These are phyloP conservation scores for Trypanosoma vivax DNA, from an alignment of 208 protist genomes.

Conservation along the genomic window DNA sequence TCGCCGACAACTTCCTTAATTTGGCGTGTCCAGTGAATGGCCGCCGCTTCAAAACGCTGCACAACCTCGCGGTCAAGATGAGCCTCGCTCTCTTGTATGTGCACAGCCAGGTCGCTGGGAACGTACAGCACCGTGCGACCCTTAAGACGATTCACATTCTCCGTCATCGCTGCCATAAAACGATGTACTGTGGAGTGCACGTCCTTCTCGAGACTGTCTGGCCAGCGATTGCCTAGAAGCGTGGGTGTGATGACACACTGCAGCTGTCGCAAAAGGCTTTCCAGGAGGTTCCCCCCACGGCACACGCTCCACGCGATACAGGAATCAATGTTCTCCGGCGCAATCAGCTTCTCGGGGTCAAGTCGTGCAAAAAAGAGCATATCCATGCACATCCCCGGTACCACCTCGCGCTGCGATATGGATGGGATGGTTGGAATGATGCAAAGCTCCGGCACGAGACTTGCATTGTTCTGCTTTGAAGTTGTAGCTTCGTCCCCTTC, in stretches of 20 bases:
- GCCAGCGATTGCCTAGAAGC: slow-evolving; percentile 88
- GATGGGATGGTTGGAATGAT: slow-evolving; percentile 25
- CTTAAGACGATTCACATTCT: slow-evolving; percentile 91
- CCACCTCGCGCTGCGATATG: slow-evolving; percentile 25
- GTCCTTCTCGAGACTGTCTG: slow-evolving; percentile 94
- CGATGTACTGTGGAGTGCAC: slow-evolving; percentile 92
- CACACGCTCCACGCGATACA: slow-evolving; percentile 74
- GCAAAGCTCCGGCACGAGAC: slow-evolving; percentile 5
- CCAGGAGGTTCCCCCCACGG: slow-evolving; percentile 57
- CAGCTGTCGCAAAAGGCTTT: slow-evolving; percentile 85
- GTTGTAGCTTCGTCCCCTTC: not conserved
- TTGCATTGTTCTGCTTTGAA: not conserved
- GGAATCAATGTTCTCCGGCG: slow-evolving; percentile 84
- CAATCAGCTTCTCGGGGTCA: slow-evolving; percentile 70
- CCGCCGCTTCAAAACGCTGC: slow-evolving; percentile 94
- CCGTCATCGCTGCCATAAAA: slow-evolving; percentile 96
- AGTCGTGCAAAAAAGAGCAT: slow-evolving; percentile 73
- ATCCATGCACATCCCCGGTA: slow-evolving; percentile 36
- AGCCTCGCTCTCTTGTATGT: slow-evolving; percentile 31
- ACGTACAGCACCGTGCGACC: slow-evolving; percentile 98
- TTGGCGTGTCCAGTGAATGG: slow-evolving; percentile 98
- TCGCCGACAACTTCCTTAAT: slow-evolving; percentile 96
- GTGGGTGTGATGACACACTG: slow-evolving; percentile 77
- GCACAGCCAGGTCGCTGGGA: slow-evolving; percentile 82
- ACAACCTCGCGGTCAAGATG: slow-evolving; percentile 93